Evolutionary conservation across 805 yeast genomes (phyloP).

Genomic region (Ogataea corticis): DNA sequence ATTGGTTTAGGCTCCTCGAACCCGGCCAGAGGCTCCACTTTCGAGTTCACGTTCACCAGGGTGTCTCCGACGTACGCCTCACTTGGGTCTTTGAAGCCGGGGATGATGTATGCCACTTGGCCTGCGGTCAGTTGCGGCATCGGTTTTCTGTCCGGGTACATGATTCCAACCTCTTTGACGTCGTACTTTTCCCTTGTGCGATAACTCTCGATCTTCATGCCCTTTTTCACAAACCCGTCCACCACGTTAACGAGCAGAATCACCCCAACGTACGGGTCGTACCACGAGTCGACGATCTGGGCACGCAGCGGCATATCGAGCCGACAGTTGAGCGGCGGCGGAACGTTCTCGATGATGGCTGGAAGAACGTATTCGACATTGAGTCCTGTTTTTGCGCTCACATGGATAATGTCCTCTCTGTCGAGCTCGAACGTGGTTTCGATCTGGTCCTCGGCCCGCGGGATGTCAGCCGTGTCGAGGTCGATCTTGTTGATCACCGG

Average conservation of each 20-base stretch:
- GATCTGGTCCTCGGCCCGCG: constrained; percentile 80
- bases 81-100: constrained; percentile 85
- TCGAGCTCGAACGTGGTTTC: constrained; percentile 80
- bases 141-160: constrained; percentile 85
- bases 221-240: constrained; percentile 76
- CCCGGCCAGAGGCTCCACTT: constrained; percentile 82
- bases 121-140: constrained; percentile 74
- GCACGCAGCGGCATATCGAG: constrained; percentile 58
- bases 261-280: constrained; percentile 89
- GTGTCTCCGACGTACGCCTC: constrained; percentile 95
- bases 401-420: constrained; percentile 70
- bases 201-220: constrained; percentile 74
- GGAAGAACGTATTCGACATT: constrained; percentile 82
- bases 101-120: constrained; percentile 92
- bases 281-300: constrained; percentile 96
- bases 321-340: constrained; percentile 50
- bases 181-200: constrained; percentile 79
- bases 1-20: constrained; percentile 97
- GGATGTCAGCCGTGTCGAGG: constrained; percentile 82
- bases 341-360: constrained; percentile 76
- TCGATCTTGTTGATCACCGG: constrained; percentile 94
- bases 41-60: constrained; percentile 57
- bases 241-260: constrained; percentile 80
- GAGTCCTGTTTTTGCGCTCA: constrained; percentile 89
- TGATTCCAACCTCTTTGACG: constrained; percentile 88